phyloP scores from a whole-genome alignment of 139 green algal genomes.

The Picochlorum sp. region DNA sequence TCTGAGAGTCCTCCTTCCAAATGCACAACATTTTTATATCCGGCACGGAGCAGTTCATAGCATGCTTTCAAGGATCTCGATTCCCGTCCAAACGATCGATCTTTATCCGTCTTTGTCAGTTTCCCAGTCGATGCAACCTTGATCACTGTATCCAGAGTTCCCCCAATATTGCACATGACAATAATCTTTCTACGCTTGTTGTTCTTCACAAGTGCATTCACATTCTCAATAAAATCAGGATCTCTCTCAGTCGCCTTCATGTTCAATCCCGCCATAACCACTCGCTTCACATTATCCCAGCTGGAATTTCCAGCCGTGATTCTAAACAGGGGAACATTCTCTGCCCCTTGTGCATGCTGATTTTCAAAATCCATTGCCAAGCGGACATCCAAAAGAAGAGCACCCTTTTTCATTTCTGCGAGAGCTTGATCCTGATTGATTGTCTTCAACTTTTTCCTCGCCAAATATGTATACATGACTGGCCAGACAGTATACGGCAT shows the following conservation, averaged over 20 bases:
- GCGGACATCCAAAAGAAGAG: slow-evolving; percentile 50
- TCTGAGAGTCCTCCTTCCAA: slow-evolving; percentile 48
- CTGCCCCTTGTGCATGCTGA: slow-evolving; percentile 35
- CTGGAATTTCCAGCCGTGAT: slow-evolving; percentile 30
- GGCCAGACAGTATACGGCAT: slow-evolving; percentile 40
- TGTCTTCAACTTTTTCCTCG: slow-evolving; percentile 17
- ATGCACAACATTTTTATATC: slow-evolving; percentile 51
- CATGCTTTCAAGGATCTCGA: slow-evolving; percentile 64
- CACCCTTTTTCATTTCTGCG: slow-evolving; percentile 36
- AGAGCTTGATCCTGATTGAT: slow-evolving; percentile 19
- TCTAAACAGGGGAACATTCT: slow-evolving; percentile 54
- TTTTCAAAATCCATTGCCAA: slow-evolving; percentile 23
- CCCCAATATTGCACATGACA: slow-evolving; percentile 29
- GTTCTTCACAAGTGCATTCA: slow-evolving; percentile 9
- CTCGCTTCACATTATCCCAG: slow-evolving; percentile 58
- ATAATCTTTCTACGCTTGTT: slow-evolving; percentile 38
- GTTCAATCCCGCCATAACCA: slow-evolving; percentile 48
- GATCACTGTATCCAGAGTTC: slow-evolving; percentile 48
- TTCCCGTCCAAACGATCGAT: slow-evolving; percentile 65
- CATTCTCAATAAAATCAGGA: slow-evolving; percentile 43
- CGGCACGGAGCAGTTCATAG: slow-evolving; percentile 57
- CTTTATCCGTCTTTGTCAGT: slow-evolving; percentile 43
- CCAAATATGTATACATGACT: slow-evolving; percentile 23
- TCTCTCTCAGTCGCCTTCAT: slow-evolving; percentile 68
- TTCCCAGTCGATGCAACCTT: slow-evolving; percentile 25